phyloP scores from a whole-genome alignment of 1,284 basidiomycete genomes.

The Cutaneotrichosporon arboriforme region DNA sequence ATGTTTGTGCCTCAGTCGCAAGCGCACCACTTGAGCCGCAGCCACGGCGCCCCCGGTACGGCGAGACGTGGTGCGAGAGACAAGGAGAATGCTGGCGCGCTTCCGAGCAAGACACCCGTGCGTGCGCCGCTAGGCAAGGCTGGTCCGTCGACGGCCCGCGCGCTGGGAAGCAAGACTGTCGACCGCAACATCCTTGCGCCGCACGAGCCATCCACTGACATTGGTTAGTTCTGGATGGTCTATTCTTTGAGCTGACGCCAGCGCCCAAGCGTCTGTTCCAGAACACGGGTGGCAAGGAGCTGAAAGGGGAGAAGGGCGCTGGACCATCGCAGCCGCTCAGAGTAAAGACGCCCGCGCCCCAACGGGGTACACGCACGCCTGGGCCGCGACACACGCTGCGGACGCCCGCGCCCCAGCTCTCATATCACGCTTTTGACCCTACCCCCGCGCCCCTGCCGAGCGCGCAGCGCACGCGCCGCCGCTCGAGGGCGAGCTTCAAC shows the following conservation, averaged over 20 bases:
- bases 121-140: conserved; percentile 13
- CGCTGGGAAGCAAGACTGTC: conserved; percentile 14
- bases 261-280: conserved; percentile 20
- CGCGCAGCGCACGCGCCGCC: conserved; percentile 30
- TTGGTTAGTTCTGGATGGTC: conserved; percentile 4
- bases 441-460: conserved; percentile 36
- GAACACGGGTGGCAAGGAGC: background rate
- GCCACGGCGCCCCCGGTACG: conserved; percentile 10
- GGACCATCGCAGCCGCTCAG: conserved; percentile 1
- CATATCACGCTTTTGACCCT: conserved; percentile 8
- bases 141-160: conserved; percentile 9
- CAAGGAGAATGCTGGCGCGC: conserved; percentile 19
- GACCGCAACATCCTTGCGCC: conserved; percentile 16
- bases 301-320: background rate
- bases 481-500: conserved; percentile 10
- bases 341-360: conserved; percentile 9
- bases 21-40: conserved; percentile 8
- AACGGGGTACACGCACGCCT: conserved; percentile 6
- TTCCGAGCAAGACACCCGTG: conserved; percentile 17
- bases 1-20: conserved; percentile 16
- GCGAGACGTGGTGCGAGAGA: conserved; percentile 9
- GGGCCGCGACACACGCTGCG: conserved; percentile 9
- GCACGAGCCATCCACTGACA: conserved; percentile 13
- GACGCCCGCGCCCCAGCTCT: conserved; percentile 9
- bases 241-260: conserved; percentile 6